Base-by-base conservation (phyloP, 1,284 basidiomycete genomes). In the Polyporus tsugae region DNA sequence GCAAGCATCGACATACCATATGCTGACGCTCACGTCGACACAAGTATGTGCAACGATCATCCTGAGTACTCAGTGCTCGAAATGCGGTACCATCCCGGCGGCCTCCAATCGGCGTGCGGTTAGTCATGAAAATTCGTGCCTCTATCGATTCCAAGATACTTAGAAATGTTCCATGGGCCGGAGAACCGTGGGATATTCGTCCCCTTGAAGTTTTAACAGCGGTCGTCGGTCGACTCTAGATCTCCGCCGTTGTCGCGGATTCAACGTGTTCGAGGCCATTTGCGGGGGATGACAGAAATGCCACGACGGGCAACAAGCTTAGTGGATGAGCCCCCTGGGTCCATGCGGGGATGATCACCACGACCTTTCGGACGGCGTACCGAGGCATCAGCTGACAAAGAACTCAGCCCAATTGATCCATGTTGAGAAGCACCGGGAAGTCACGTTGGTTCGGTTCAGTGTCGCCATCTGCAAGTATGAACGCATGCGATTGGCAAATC, bases 121-220 rank as follows among this genome's bases (percentile, higher is more conserved):
- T 25, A 3, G 10, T 19, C 46, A 22, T 25, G 46, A 22, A 19
- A 22, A 19, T 25, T 25, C 22, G 9, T 22, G 46, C 46, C 25
- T 49, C 29, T 49, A 49, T 49, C 46, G 46, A 46, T 46, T 46
- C 46, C 10, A 49, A 49, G 46, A 49, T 49, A n/a, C n/a, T n/a
- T n/a, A 25, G 46, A 49, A 49, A 11, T 9, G 9, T 49, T 49
- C n/a, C 22, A 25, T 49, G n/a, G 11, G 7, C 19, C 22, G 9
- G 10, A 22, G 46, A n/a, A 7, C 22, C 46, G 46, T 49, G 46
- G n/a, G 46, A 49, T 4, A 22, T 49, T 25, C 25, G 46, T 25
- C 22, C 46, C 46, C 25, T 49, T 49, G 25, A 49, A 49, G 9
- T 49, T 49, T 25, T n/a, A 22, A 49, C 46, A 49, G n/a, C 46